Evolutionary conservation across 192 early-diverging fungal genomes (phyloP).

Genomic region (Coemansia nantahalensis): DNA sequence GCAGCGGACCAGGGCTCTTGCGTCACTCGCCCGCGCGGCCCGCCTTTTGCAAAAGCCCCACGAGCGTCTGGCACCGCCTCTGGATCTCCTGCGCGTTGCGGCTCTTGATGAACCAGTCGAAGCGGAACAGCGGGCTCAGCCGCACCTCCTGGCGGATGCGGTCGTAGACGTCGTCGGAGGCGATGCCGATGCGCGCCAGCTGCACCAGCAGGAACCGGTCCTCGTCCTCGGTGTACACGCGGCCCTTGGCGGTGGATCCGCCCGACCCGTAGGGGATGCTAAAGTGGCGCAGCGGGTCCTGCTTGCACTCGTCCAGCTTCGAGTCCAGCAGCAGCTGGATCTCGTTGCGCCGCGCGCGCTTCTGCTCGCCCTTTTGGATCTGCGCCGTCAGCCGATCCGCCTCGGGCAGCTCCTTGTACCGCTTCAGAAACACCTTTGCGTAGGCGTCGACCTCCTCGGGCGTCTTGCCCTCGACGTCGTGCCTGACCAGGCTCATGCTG

Average conservation of each 20-base stretch:
- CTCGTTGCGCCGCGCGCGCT: slow-evolving; percentile 73
- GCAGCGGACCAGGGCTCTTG: no score
- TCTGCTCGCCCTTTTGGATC: slow-evolving; percentile 87
- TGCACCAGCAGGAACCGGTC: slow-evolving; percentile 93
- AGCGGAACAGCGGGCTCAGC: slow-evolving; percentile 79
- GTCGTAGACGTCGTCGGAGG: slow-evolving; percentile 91
- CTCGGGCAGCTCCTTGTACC: slow-evolving; percentile 86
- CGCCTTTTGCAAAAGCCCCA: slow-evolving; percentile 56
- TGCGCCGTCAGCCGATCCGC: slow-evolving; percentile 81
- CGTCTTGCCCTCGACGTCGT: slow-evolving; percentile 93
- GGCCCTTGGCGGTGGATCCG: slow-evolving; percentile 69
- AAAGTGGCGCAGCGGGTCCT: slow-evolving; percentile 84
- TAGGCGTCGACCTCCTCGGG: slow-evolving; percentile 81
- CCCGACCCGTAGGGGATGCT: slow-evolving; percentile 82
- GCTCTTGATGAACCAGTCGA: slow-evolving; percentile 99
- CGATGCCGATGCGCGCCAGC: slow-evolving; percentile 85
- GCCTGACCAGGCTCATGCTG: slow-evolving; percentile 70
- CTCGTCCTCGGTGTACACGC: slow-evolving; percentile 91
- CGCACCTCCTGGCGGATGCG: slow-evolving; percentile 85
- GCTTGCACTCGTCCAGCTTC: slow-evolving; percentile 66
- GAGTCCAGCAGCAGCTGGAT: slow-evolving; percentile 78
- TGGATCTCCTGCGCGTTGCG: slow-evolving; percentile 82
- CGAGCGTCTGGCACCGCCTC: slow-evolving; percentile 80
- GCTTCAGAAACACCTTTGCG: slow-evolving; percentile 83
- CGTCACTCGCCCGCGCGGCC: slow-evolving; percentile 8